phyloP scores from a whole-genome alignment of 2,329 filamentous ascomycete genomes.

The Tolypocladium ophioglossoides region DNA sequence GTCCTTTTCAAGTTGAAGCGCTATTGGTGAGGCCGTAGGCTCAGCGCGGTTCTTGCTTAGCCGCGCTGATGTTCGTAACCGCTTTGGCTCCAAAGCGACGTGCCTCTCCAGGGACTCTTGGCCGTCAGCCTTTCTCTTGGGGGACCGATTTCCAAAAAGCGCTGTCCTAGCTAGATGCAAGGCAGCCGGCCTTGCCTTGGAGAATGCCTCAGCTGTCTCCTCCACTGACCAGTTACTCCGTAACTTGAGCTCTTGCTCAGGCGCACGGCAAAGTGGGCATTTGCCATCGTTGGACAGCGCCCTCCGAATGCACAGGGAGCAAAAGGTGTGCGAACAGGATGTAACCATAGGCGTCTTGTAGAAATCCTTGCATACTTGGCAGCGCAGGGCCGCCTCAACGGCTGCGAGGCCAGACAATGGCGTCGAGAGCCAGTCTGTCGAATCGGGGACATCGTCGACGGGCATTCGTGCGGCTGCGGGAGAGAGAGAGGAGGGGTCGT shows the following conservation, averaged over 20 bases:
- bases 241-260: slow-evolving; percentile 75
- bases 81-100: slow-evolving; percentile 30
- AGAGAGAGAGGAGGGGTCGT: not conserved
- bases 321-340: slow-evolving; percentile 91
- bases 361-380: slow-evolving; percentile 97
- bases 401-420: slow-evolving; percentile 53
- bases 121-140: slow-evolving; percentile 42
- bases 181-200: slow-evolving; percentile 49
- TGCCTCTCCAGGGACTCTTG: slow-evolving; percentile 15
- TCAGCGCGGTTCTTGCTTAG: slow-evolving; percentile 31
- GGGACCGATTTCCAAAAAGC: slow-evolving; percentile 5
- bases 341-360: slow-evolving; percentile 92
- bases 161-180: slow-evolving; percentile 50
- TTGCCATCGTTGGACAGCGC: slow-evolving; percentile 74
- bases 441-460: slow-evolving; percentile 48
- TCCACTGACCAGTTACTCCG: slow-evolving; percentile 77
- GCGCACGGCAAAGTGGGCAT: slow-evolving; percentile 72
- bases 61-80: slow-evolving; percentile 40
- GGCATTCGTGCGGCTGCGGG: slow-evolving; percentile 13
- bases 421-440: slow-evolving; percentile 76
- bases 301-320: slow-evolving; percentile 86
- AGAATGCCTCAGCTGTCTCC: slow-evolving; percentile 74
- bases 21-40: slow-evolving; percentile 11
- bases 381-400: slow-evolving; percentile 79
- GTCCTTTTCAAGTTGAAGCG: slow-evolving; percentile 7